These are phyloP conservation scores for Fusarium musae DNA, from an alignment of 2,329 filamentous ascomycete genomes.

Conservation along the genomic window DNA sequence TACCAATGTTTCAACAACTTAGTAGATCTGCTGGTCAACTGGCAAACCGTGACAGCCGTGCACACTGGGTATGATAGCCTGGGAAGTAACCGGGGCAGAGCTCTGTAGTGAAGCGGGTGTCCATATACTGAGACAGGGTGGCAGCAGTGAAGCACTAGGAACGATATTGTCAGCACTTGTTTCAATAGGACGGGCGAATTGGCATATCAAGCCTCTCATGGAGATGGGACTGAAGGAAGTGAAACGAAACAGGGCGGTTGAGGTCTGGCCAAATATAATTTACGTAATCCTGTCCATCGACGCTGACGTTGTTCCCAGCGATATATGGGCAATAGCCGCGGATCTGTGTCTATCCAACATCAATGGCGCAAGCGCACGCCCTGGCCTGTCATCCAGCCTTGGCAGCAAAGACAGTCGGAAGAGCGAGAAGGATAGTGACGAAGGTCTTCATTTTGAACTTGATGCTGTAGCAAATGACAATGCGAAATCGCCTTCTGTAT, in stretches of 20 bases:
- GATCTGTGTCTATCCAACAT: not conserved
- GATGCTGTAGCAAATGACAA: too few species aligned
- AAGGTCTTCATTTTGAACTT: not conserved
- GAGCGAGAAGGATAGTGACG: not conserved
- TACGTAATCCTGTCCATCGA: not conserved
- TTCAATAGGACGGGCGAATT: not conserved
- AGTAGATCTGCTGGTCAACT: not conserved
- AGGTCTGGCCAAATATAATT: not conserved
- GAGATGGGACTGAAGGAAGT: fast-evolving
- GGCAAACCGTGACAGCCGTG: not conserved
- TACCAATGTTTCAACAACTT: too few species aligned
- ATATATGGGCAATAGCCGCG: not conserved
- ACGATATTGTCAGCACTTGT: not conserved
- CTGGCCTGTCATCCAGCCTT: not conserved
- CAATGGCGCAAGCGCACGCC: not conserved
- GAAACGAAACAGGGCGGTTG: fast-evolving
- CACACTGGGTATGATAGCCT: not conserved
- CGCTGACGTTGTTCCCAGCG: not conserved
- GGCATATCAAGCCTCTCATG: not conserved
- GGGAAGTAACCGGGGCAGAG: not conserved
- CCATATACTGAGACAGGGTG: not conserved
- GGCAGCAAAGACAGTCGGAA: not conserved
- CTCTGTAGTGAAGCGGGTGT: not conserved
- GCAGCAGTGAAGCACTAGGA: not conserved
- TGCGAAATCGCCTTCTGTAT: too few species aligned